Conservation (phyloP, 345 rosid species). For the Carallia brachiata region DNA sequence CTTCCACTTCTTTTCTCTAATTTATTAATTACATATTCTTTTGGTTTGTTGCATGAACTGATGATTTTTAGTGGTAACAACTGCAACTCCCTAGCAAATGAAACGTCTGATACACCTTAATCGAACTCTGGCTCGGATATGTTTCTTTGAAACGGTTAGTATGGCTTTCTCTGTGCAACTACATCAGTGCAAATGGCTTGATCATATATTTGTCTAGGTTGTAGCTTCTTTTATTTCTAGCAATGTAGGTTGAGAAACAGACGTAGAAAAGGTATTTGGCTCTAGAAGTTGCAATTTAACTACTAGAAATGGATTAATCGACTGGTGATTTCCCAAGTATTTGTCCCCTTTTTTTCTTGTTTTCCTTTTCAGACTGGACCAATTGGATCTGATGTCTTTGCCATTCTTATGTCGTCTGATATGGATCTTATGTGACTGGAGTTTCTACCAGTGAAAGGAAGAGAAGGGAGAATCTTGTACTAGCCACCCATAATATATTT, state of each 20-base stretch:
- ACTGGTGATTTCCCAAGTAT: conserved; percentile 51
- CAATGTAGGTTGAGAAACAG: conserved; percentile 70
- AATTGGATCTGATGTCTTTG: conserved; percentile 9
- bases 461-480: conserved; percentile 38
- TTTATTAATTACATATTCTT: background rate
- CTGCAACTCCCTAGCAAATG: conserved; percentile 93
- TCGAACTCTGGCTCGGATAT: conserved; percentile 79
- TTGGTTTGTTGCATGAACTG: background rate
- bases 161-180: background rate
- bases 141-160: conserved; percentile 85
- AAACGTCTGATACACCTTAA: conserved; percentile 91
- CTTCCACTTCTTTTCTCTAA: background rate
- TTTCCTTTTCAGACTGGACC: background rate
- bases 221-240: background rate
- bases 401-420: background rate
- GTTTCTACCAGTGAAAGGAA: conserved; percentile 88
- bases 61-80: conserved; percentile 61
- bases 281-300: conserved; percentile 94
- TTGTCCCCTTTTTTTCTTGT: background rate
- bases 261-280: conserved; percentile 85
- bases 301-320: conserved; percentile 92
- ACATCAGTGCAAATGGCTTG: background rate
- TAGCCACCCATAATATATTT: no score
- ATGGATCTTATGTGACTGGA: conserved; percentile 75
- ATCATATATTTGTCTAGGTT: background rate